Evolutionary conservation across 2,329 filamentous ascomycete species (phyloP).

Genomic region (Beauveria brongniartii): DNA sequence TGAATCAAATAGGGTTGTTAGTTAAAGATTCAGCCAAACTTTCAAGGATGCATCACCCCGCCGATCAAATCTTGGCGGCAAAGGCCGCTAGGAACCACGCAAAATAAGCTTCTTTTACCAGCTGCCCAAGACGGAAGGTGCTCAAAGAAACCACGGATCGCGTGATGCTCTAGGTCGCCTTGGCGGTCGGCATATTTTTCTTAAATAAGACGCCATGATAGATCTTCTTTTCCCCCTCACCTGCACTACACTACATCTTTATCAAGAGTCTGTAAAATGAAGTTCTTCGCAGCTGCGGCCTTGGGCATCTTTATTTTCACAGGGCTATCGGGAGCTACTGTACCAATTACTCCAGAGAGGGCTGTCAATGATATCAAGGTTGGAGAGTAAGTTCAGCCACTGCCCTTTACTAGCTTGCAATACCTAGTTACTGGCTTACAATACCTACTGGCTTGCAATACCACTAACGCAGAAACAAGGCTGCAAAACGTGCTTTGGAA

Average conservation of each 20-base stretch:
- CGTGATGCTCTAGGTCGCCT: background rate
- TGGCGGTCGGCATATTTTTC: background rate
- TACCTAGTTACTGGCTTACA: too few species aligned
- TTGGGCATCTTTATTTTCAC: background rate
- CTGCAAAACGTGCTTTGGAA: conserved; percentile 45
- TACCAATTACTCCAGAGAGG: conserved; percentile 23
- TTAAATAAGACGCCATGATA: background rate
- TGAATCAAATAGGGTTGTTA: too few species aligned
- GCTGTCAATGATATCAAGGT: conserved; percentile 28
- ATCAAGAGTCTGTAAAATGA: background rate
- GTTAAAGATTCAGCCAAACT: too few species aligned
- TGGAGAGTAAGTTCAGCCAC: conserved; percentile 19
- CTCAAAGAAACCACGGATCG: too few species aligned
- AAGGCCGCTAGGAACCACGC: background rate
- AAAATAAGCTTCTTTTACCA: background rate
- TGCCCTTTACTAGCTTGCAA: background rate
- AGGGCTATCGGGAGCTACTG: background rate
- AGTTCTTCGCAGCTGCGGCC: background rate
- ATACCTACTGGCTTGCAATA: too few species aligned
- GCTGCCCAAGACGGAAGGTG: background rate
- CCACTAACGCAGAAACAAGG: conserved; percentile 24
- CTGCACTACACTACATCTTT: background rate
- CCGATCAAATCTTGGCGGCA: too few species aligned
- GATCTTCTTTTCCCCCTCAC: background rate
- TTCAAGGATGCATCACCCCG: too few species aligned